Percentiles rank a stretch among this genome's conserved stretches.
These are phyloP conservation scores for Fusarium neocosmosporiellum DNA, from an alignment of 2,329 filamentous ascomycete genomes.

Conservation along the genomic window DNA sequence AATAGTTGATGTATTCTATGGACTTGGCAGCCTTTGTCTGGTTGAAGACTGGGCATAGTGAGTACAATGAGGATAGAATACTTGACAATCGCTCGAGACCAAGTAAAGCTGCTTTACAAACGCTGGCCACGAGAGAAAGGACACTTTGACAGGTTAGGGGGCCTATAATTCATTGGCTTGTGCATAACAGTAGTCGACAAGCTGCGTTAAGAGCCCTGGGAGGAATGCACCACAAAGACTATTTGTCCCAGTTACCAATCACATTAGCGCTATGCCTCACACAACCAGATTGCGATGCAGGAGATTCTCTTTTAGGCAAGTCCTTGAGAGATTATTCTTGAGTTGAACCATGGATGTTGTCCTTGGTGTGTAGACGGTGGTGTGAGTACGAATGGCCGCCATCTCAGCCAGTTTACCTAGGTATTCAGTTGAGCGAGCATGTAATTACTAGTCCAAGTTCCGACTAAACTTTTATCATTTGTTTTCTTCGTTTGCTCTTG, in stretches of 20 bases:
- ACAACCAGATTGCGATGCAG: not conserved
- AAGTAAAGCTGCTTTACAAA: not conserved
- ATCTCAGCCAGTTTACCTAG: no score
- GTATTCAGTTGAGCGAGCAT: not conserved
- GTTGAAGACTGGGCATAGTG: not conserved
- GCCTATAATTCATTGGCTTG: not conserved
- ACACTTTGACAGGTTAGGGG: not conserved
- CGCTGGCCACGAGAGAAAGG: not conserved
- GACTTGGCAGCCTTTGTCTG: not conserved
- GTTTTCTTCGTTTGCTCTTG: no score
- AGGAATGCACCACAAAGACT: not conserved
- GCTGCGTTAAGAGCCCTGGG: not conserved
- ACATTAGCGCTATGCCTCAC: not conserved
- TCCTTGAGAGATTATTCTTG: not conserved
- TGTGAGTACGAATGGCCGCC: not conserved
- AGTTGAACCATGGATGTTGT: not conserved
- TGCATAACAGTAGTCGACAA: not conserved
- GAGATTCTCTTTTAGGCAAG: not conserved
- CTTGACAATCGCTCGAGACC: not conserved
- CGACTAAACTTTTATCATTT: no score
- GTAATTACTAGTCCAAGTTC: no score
- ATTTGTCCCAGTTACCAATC: not conserved
- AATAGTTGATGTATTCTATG: not conserved
- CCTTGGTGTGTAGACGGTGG: not conserved
- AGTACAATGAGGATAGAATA: not conserved